Percentiles rank a stretch among this genome's conserved stretches.
phyloP scores from a whole-genome alignment of 352 stramenopile genomes.

The Phytophthora citrophthora region DNA sequence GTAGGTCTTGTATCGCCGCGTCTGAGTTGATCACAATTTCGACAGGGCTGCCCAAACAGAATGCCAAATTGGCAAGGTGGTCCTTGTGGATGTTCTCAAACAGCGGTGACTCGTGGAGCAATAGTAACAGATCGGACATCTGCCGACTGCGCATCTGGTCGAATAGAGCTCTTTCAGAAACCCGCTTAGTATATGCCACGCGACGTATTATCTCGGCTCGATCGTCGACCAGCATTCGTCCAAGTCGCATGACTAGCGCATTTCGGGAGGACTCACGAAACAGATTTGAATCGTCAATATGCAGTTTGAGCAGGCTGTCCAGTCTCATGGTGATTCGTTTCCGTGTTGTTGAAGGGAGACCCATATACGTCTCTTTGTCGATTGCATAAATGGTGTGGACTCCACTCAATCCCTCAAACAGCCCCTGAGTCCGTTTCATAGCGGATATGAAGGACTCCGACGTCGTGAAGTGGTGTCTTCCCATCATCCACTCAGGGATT shows the following conservation, averaged over 20 bases:
- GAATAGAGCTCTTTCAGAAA: conserved; percentile 23
- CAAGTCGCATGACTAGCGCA: conserved; percentile 22
- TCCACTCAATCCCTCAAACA: conserved; percentile 10
- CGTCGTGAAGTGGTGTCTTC: neutral
- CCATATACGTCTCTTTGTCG: conserved; percentile 15
- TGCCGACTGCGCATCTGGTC: conserved; percentile 7
- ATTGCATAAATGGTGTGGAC: conserved; percentile 19
- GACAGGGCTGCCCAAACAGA: conserved; percentile 11
- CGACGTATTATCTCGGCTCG: conserved; percentile 43
- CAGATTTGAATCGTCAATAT: conserved; percentile 11
- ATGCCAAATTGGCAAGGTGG: conserved; percentile 25
- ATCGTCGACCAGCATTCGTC: conserved; percentile 38
- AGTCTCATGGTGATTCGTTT: conserved; percentile 16
- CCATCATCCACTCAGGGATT: conserved; percentile 29
- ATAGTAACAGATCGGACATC: conserved; percentile 19
- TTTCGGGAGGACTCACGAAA: conserved; percentile 16
- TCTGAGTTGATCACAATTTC: conserved; percentile 11
- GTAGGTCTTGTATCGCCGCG: conserved; percentile 1
- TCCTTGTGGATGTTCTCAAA: conserved; percentile 24
- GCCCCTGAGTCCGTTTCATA: conserved; percentile 17
- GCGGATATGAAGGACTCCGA: neutral
- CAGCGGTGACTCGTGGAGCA: conserved; percentile 21
- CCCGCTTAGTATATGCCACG: conserved; percentile 31
- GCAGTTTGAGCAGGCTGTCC: conserved; percentile 16
- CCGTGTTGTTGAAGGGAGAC: conserved; percentile 4